Base-by-base conservation (phyloP, 208 protist genomes). In the Leptomonas pyrrhocoris region DNA sequence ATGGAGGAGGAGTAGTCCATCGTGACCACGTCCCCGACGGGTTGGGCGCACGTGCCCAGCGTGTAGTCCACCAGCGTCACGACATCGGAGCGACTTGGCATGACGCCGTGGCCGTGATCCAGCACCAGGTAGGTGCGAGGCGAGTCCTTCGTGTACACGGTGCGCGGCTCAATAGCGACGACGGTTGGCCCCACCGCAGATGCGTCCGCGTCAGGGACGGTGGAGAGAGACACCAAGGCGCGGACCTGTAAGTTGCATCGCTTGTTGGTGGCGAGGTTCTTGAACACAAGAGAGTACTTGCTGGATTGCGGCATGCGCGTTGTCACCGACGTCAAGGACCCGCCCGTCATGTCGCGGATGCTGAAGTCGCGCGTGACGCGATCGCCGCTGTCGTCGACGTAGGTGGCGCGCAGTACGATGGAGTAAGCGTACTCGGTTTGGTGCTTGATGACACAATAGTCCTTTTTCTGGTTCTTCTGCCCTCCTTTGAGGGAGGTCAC, bases 381-480 rank as follows among this genome's bases (percentile, higher is more conserved):
- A 27, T 51, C 28, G 28, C 73, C 73, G 15, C 51, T 40, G 21
- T 64, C 54, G 38, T 82, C 60, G 8, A 23, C 69, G 68, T 85
- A 81, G 34, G 34, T 68, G 8, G 81, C 86, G 0, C 81, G 68
- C 15, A 94, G 13, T 19, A 70, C 50, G 54, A 94, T 65, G 6
- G 57, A 43, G 61, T 87, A 86, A 2, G 67, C 50, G 57, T 90
- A 94, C 38, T 92, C 80, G 11, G 89, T 90, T 61, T 92, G 86
- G 60, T 90, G 84, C 19, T 40, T 30, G 21, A 92, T 68, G 4
- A 63, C 34, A 65, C 89, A 94, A 53, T 88, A 73, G 54, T 92
- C 89, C 18, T 55, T 63, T 1, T 15, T 43, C 34, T 51, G 21
- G 21, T 71, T 40, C 18, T 6, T 62, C 53, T 83, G 70, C 3